Evolutionary conservation across 2,329 filamentous ascomycete species (phyloP).

Genomic region (Phaeosphaeria sp.): DNA sequence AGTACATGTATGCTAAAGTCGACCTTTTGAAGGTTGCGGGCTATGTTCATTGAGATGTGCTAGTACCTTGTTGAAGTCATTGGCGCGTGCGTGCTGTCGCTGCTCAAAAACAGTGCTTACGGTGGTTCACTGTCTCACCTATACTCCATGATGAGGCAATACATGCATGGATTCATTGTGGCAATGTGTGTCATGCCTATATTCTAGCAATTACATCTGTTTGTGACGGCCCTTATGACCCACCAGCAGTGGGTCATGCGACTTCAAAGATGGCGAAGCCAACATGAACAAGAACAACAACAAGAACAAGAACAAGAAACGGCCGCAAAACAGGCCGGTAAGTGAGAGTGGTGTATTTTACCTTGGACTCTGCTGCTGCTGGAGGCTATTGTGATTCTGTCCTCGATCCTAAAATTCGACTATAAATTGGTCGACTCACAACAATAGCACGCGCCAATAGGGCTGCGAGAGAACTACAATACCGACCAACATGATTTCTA

Average conservation of each 20-base stretch:
- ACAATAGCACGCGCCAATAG: background rate
- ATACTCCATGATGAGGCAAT: background rate
- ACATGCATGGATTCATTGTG: background rate
- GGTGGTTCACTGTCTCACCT: background rate
- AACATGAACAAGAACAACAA: too few species aligned
- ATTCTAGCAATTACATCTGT: background rate
- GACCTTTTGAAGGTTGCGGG: too few species aligned
- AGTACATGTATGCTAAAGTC: background rate
- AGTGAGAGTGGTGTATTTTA: background rate
- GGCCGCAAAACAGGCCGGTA: background rate
- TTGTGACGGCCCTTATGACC: background rate
- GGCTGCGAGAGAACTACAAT: background rate
- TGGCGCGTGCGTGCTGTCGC: too few species aligned
- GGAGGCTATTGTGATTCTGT: background rate
- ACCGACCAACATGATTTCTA: too few species aligned
- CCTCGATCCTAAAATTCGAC: background rate
- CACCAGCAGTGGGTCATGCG: background rate
- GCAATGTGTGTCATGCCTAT: background rate
- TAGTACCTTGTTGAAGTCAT: too few species aligned
- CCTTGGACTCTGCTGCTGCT: background rate
- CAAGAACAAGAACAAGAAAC: too few species aligned
- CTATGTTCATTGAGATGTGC: too few species aligned
- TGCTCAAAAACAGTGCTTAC: background rate
- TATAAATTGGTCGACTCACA: background rate
- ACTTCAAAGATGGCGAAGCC: background rate